Base-by-base conservation (phyloP, 2,329 filamentous ascomycete genomes). In the Diaporthe ampelina region DNA sequence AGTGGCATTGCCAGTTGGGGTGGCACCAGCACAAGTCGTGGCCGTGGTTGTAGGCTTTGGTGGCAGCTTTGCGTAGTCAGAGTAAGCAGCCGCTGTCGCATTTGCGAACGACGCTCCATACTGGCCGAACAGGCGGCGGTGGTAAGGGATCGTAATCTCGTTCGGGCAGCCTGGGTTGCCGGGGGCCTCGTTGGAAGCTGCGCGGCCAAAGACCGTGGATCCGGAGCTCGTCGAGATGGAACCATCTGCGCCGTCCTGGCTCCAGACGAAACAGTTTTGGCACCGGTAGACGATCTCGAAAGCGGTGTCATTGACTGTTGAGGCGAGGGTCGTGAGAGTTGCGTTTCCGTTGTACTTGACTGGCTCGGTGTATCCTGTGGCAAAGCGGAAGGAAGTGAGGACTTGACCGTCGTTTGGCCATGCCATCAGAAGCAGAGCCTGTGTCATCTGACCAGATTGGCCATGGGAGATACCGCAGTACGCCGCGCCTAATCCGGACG, bases 201-300 rank as follows among this genome's bases (percentile, higher is more conserved):
- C 86, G 86, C 87, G 89, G 40, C 86, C 87, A 70, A 88, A 82
- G 52, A 87, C 78, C 54, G 84, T 79, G 43, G 78, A 76, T 63
- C 77, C 69, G 32, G 37, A 40, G 74, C 77, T 79, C 8, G 80
- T 82, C 35, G 79, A 76, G 24, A 80, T 82, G 24, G 81, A 83
- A 9, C 85, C 84, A 1, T 83, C 82, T n/a, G 82, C 80, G 17
- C 84, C 85, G 61, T 81, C 81, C 43, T 88, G 84, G 74, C 86
- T 80, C 85, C 88, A 90, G 3, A 80, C 76, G 4, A 88, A 80
- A 78, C 88, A 89, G 79, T 84, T 83, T 78, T 89, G 81, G 80
- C 91, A 93, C 73, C 88, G 86, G 82, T 85, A 43, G 87, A 86
- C 24, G 86, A 87, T 74, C 92, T 87, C 75, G 90, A 88, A 92